Evolutionary conservation across 2,329 filamentous ascomycete genomes (phyloP), one percentile per base, ranked within the genome.

Genomic region (Parastagonospora avenae): DNA sequence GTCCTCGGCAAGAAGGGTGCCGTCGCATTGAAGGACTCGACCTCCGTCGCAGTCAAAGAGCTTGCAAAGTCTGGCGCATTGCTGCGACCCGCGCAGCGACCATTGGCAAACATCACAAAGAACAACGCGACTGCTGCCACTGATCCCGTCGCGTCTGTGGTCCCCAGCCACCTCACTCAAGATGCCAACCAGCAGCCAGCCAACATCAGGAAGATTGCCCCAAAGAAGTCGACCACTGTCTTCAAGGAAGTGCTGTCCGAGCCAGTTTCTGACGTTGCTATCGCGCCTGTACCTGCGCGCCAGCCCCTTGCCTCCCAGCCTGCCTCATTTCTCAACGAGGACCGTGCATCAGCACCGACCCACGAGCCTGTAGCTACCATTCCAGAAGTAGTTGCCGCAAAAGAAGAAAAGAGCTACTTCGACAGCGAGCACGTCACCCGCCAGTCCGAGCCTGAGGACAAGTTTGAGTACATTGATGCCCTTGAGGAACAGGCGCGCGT

Each of bases 11-110:
- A 71, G 52, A 75, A 74, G 31, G 68, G 69, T 14, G 66, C 68
- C 27, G 71, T 62, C 62, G 58, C 68, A 58, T 51, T 73, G 52
- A 71, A 72, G 50, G 70, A 72, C 48, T 41, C 64, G 36, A 56
- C 61, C 44, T 49, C 61, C 32, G 55, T 65, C 49, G 51, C 67
- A 1, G 54, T 62, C 12, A 74, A 75, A 50, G 76, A 78, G 57
- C 54, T 65, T 15, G 62, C 57, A 53, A 80, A 82, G 63, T 71
- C 79, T 7, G 70, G 74, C 12, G 71, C 78, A 29, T 72, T 83
- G 38, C 73, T 77, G 33, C 80, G 83, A 59, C 85, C 85, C n/a
- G 83, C 85, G n/a, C 85, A 88, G 63, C 80, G 85, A 51, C 82
- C 83, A 27, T 62, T 82, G 37, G 74, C 57, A 42, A 61, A 50